Evolutionary conservation across 495 filamentous ascomycete genomes (phyloP).

Genomic region (Penicillium crystallinum): DNA sequence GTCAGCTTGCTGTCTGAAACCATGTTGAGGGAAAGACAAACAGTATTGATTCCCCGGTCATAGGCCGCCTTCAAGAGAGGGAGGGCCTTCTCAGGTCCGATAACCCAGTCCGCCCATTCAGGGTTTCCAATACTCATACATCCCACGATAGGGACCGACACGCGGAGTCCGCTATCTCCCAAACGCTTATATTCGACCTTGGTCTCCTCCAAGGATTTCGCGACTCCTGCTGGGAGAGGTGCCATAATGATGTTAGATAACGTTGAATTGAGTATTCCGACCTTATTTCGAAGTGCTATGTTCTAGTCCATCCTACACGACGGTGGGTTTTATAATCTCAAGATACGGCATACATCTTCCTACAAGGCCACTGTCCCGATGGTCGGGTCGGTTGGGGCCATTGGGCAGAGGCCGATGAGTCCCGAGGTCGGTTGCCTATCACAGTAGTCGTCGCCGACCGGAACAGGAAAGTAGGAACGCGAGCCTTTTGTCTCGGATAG

Average conservation of each 20-base stretch:
- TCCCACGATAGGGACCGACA: constrained; percentile 11
- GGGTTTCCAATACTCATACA: constrained; percentile 7
- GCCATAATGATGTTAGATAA: neutral
- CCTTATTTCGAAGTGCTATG: neutral
- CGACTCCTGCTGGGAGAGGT: neutral
- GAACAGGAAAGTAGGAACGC: neutral
- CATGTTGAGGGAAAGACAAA: constrained; percentile 11
- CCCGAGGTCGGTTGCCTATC: neutral
- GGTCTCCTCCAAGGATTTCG: neutral
- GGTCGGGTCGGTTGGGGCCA: neutral
- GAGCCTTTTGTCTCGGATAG: neutral
- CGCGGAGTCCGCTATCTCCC: neutral
- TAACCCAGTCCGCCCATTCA: constrained; percentile 7
- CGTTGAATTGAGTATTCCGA: neutral
- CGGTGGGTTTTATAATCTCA: neutral
- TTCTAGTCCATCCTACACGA: neutral
- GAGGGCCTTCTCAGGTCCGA: constrained; percentile 17
- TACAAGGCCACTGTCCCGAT: too few species aligned
- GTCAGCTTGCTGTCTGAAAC: neutral
- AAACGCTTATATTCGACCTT: neutral
- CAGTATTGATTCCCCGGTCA: constrained; percentile 42
- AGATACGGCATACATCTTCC: too few species aligned
- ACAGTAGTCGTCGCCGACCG: neutral
- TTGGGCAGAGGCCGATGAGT: neutral
- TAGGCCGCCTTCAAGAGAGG: constrained; percentile 35